phyloP scores from a whole-genome alignment of 345 rosid species.

The Dipteronia sinensis region DNA sequence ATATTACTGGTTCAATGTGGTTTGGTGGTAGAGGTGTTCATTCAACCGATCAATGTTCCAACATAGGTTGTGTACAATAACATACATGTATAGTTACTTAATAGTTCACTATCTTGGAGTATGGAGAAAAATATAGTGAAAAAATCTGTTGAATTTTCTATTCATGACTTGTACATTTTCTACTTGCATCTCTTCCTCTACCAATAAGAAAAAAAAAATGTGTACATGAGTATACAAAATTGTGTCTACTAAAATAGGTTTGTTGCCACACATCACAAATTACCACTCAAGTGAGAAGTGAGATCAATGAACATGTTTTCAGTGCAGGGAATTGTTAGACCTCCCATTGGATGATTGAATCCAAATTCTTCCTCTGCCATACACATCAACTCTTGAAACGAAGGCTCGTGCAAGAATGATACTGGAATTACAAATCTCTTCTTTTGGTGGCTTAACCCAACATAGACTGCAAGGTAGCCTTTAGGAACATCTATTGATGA shows the following conservation, averaged over 20 bases:
- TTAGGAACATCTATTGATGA: constrained; percentile 24
- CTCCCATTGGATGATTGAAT: constrained; percentile 42
- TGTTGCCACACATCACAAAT: constrained; percentile 10
- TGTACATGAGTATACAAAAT: background rate
- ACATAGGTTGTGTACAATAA: too few species aligned
- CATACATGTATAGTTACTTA: too few species aligned
- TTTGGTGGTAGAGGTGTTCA: too few species aligned
- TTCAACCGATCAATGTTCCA: too few species aligned
- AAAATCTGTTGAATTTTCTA: background rate
- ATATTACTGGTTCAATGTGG: too few species aligned
- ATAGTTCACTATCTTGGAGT: too few species aligned
- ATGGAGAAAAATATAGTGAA: background rate
- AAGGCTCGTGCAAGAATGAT: constrained; percentile 30
- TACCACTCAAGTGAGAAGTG: constrained; percentile 33
- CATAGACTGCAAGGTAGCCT: constrained; percentile 34
- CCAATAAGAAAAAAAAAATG: background rate
- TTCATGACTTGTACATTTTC: background rate
- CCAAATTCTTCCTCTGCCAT: constrained; percentile 42
- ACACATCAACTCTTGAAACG: constrained; percentile 33
- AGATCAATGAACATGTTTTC: constrained; percentile 34
- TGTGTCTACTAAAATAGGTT: background rate
- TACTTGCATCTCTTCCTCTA: background rate
- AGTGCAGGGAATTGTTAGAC: constrained; percentile 40
- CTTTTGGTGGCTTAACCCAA: constrained; percentile 16
- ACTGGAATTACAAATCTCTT: constrained; percentile 40